Evolutionary conservation across 148 eudicot genomes (phyloP).

Genomic region (Oxyria digyna): DNA sequence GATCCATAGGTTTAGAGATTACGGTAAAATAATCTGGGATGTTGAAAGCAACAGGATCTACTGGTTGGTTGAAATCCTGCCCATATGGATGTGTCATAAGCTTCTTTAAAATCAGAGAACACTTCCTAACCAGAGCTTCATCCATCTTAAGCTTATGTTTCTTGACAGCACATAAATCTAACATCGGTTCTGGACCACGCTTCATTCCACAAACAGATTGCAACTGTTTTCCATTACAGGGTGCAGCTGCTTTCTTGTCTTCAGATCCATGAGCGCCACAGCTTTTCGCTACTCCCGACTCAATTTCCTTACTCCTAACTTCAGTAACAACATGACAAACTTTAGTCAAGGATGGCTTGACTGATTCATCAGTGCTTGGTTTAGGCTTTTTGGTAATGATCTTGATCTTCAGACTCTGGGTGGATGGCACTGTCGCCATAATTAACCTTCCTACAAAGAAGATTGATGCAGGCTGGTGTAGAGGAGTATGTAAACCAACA

Average conservation of each 20-base stretch:
- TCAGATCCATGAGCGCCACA: background rate
- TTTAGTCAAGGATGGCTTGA: background rate
- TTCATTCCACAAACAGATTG: no score
- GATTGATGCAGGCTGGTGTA: no score
- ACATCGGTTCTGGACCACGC: no score
- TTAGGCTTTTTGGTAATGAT: background rate
- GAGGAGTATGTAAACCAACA: background rate
- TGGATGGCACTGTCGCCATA: no score
- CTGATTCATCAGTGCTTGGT: background rate
- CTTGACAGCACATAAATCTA: background rate
- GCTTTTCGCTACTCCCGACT: background rate
- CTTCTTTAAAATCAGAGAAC: background rate
- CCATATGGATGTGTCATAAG: background rate
- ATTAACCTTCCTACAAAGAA: background rate
- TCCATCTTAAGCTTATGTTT: background rate
- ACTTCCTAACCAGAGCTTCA: background rate
- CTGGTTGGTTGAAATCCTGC: background rate
- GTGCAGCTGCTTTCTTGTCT: background rate
- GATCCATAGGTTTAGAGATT: slow-evolving; percentile 9
- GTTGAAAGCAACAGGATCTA: slow-evolving; percentile 5
- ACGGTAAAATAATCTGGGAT: slow-evolving; percentile 3
- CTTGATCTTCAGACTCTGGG: background rate
- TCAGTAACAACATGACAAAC: no score
- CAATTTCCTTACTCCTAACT: no score
- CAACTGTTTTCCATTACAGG: no score